phyloP scores from a whole-genome alignment of 495 filamentous ascomycete genomes.

The Glonium stellatum region DNA sequence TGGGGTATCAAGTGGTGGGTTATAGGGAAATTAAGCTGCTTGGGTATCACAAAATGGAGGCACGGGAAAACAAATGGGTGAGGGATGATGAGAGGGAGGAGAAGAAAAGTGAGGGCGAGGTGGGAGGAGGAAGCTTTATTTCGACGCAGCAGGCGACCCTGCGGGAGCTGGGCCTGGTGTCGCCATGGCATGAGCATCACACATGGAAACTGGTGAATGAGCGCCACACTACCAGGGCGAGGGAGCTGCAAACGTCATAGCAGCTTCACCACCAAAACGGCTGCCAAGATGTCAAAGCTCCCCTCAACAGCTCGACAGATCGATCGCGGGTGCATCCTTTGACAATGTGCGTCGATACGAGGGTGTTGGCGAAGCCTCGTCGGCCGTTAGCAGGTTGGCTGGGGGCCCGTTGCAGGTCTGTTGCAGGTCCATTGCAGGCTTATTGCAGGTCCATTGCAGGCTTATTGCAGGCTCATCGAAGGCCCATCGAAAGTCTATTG shows the following conservation, averaged over 20 bases:
- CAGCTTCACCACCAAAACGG: neutral
- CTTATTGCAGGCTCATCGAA: too few relatives aligned
- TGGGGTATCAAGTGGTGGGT: neutral
- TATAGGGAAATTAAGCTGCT: neutral
- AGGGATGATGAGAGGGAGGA: neutral
- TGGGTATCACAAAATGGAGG: neutral
- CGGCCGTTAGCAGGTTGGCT: neutral
- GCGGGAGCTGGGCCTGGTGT: neutral
- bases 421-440: too few relatives aligned
- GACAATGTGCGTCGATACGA: neutral
- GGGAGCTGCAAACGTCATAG: neutral
- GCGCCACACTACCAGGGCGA: neutral
- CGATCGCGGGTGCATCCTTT: too few relatives aligned
- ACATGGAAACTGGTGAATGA: neutral
- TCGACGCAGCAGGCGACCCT: neutral
- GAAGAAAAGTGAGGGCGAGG: neutral
- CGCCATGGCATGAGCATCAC: neutral
- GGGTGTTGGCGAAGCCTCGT: neutral
- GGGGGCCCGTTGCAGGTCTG: too few relatives aligned
- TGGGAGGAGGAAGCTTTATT: neutral
- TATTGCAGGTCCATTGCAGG: too few relatives aligned
- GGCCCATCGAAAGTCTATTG: too few relatives aligned
- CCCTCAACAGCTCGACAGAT: neutral
- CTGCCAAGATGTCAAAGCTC: neutral
- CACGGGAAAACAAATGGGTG: neutral